Evolutionary conservation across 2,329 filamentous ascomycete species (phyloP), one percentile per base, ranked within the genome.

Genomic region (Elsinoe fawcettii): DNA sequence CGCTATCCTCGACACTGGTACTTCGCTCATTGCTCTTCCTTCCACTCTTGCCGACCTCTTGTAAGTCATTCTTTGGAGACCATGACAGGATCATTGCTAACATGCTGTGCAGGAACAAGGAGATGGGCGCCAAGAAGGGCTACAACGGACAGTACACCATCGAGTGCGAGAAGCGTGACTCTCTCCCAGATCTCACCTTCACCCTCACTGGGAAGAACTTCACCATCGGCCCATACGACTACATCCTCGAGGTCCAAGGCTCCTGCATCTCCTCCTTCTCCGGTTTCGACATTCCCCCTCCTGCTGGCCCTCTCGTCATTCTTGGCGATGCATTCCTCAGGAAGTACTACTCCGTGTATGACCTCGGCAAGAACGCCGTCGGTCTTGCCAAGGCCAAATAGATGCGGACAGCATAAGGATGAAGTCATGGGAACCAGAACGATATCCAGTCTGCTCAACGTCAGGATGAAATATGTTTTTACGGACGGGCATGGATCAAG

Each of bases 241-340:
- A 99, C 79, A 91, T 96, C 65, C 85, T 99, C 39, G 91, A 99
- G 75, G 84, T 96, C 43, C 88, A 91, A 70, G 93, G 92, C 66
- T 92, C 86, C 71, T 99, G 93, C 75, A 96, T 99, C 74, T 96
- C 90, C 61, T 88, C 90, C 65, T 96, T 99, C 78, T 95, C 95
- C 84, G 91, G 90, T 67, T 95, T 97, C 86, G 93, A 79, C 65
- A 77, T 81, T 71, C 87, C 90, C 58, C 87, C 85, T 69, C 90
- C 90, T 37, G 86, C 87, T 59, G 92, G 93, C 47, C 93, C 93
- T 65, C 83, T 99, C 63, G 91, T 90, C 61, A 99, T 99, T 63
- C 85, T 99, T 23, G 93, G 93, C 68, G 90, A 96, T 73, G 88
- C 82, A 63, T 85, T 85, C 80, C 74, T 85, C 70, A 84, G 90